Percentiles rank a stretch among this genome's conserved stretches.
Evolutionary conservation across 1,139 yeast species (phyloP).

Genomic region (Pichiaceae sp.): DNA sequence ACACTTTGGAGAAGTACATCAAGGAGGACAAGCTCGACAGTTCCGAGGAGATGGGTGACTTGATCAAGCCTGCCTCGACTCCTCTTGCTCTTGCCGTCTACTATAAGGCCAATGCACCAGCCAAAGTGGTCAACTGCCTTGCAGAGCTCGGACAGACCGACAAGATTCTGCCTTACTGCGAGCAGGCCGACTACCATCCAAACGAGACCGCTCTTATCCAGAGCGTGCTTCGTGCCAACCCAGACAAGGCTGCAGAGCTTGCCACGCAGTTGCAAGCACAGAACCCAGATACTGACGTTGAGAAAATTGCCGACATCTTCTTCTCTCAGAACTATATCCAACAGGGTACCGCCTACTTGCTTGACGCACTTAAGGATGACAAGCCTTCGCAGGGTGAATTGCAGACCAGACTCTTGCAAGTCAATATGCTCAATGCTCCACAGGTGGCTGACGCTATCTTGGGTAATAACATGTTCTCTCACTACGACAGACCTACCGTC

Average conservation of each 20-base stretch:
- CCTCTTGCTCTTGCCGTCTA: slow-evolving; percentile 88
- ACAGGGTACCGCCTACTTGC: slow-evolving; percentile 97
- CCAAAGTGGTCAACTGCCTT: slow-evolving; percentile 84
- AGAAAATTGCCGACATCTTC: slow-evolving; percentile 87
- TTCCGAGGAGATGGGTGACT: slow-evolving; percentile 95
- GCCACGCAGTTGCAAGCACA: slow-evolving; percentile 76
- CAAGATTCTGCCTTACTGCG: slow-evolving; percentile 89
- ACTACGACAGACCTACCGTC: slow-evolving; percentile 87
- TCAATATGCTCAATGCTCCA: slow-evolving; percentile 90
- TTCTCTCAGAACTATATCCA: slow-evolving; percentile 90
- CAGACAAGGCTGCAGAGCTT: slow-evolving; percentile 98
- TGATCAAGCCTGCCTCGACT: slow-evolving; percentile 81
- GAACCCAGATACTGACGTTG: slow-evolving; percentile 64
- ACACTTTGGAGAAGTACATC: slow-evolving; percentile 92
- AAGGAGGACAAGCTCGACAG: slow-evolving; percentile 89
- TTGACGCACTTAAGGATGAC: slow-evolving; percentile 93
- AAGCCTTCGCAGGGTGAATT: slow-evolving; percentile 92
- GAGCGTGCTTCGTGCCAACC: slow-evolving; percentile 82
- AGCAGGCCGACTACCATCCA: slow-evolving; percentile 82
- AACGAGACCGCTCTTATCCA: slow-evolving; percentile 88
- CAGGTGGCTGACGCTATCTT: slow-evolving; percentile 99
- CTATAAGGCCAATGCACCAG: slow-evolving; percentile 73
- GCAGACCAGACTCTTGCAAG: slow-evolving; percentile 91
- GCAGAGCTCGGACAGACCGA: slow-evolving; percentile 97
- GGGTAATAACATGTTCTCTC: slow-evolving; percentile 93